A percentile compares a stretch with the other conserved stretches of the same genome.
phyloP scores from a whole-genome alignment of 495 filamentous ascomycete genomes.

The Penicillium ucsense region DNA sequence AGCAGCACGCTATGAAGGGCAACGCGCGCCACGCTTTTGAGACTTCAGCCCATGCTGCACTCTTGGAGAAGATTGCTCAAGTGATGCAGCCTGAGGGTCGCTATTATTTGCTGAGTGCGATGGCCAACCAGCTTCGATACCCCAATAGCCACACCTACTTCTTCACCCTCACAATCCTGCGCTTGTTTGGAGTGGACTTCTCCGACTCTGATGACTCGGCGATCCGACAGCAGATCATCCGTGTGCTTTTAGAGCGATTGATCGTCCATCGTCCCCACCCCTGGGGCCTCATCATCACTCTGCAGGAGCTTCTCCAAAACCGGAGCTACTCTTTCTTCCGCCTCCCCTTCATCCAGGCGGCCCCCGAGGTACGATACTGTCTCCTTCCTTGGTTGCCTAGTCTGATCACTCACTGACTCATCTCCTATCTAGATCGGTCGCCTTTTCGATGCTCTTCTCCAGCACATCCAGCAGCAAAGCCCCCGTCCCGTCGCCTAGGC shows the following conservation, averaged over 20 bases:
- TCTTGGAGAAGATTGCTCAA: conserved; percentile 66
- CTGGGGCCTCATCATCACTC: conserved; percentile 88
- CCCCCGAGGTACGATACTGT: conserved; percentile 58
- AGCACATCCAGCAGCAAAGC: conserved; percentile 43
- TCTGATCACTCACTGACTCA: conserved; percentile 5
- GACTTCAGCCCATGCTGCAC: conserved; percentile 59
- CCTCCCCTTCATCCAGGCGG: conserved; percentile 79
- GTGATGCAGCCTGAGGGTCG: conserved; percentile 66
- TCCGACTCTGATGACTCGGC: conserved; percentile 70
- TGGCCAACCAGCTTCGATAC: conserved; percentile 86
- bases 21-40: conserved; percentile 55
- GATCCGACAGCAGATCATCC: conserved; percentile 80
- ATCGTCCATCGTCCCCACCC: conserved; percentile 89
- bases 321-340: conserved; percentile 83
- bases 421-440: conserved; percentile 30
- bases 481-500: conserved; percentile 31
- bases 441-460: conserved; percentile 40
- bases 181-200: conserved; percentile 73
- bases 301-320: conserved; percentile 86
- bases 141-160: conserved; percentile 86
- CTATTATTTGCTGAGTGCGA: conserved; percentile 74
- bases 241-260: conserved; percentile 77
- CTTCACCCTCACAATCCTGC: conserved; percentile 79
- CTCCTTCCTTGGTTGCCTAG: not conserved
- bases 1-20: conserved; percentile 44